Evolutionary conservation across 2,329 filamentous ascomycete genomes (phyloP), one percentile per base, ranked within the genome.

Genomic region (Fusarium lateritium): DNA sequence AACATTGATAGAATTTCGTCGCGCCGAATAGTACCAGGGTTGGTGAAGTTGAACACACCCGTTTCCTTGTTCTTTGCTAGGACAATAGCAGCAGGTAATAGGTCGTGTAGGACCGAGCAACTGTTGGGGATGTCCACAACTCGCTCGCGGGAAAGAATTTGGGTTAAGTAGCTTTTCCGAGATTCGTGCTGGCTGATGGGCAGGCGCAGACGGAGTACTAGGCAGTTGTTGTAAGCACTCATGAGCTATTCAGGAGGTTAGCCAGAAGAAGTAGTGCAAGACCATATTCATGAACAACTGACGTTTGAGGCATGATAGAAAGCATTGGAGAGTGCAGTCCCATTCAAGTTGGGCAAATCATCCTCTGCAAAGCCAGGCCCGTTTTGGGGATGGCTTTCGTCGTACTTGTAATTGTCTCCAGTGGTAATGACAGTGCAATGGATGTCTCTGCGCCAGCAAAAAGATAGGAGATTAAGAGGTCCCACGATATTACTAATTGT

Each of bases 11-110:
- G 81, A 13, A 91, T 88, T 79, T 91, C 88, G 78, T 91, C 91
- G 80, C 91, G 89, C 24, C 87, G 89, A 76, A 91, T 91, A 69
- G 88, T 86, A 19, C 89, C 89, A 2, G 89, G 89, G 79, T 91
- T 92, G 68, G 89, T 91, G 77, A 91, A 91, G 81, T 91, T 92
- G 80, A 89, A 91, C 71, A 91, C 82, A 28, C 89, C 89, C 5
- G 84, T 86, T 52, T 90, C 88, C 46, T 82, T 80, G 78, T 89
- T 83, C 76, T 89, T 85, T 40, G 89, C 86, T 71, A 91, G 79
- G 52, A 88, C 75, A 65, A 91, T 82, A 11, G 87, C 85, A 26
- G 85, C 85, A 13, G 89, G 89, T 21, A 92, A 82, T 52, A 92
- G 85, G 73, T 91, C 87, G 67, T 85, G 83, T 56, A 92, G 83